phyloP scores from a whole-genome alignment of 2,329 filamentous ascomycete species.

The Fusarium scirpi region DNA sequence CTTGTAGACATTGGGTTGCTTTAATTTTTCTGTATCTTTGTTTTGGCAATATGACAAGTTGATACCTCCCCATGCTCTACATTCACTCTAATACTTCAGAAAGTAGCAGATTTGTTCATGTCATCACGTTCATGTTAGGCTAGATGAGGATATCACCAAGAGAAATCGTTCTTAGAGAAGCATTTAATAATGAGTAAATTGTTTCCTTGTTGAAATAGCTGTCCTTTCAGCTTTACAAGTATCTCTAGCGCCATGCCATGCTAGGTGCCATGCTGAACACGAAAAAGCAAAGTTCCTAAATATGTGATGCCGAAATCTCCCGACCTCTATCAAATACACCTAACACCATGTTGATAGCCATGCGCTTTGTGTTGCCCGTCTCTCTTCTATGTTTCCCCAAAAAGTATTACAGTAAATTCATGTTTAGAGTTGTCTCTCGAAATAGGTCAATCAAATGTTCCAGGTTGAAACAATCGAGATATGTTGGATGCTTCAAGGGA shows the following conservation, averaged over 20 bases:
- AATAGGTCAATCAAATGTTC: background rate
- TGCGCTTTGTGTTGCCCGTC: background rate
- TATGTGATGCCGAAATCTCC: slow-evolving; percentile 2
- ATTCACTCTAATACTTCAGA: background rate
- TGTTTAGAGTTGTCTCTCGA: background rate
- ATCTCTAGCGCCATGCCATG: slow-evolving; percentile 47
- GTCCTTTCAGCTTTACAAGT: slow-evolving; percentile 22
- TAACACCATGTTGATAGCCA: slow-evolving; percentile 23
- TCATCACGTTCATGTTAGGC: slow-evolving; percentile 10
- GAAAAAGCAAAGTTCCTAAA: slow-evolving; percentile 19
- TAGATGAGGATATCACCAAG: slow-evolving; percentile 11
- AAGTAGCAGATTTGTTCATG: slow-evolving; percentile 13
- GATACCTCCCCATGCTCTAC: slow-evolving; percentile 41
- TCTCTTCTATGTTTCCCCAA: slow-evolving; percentile 11
- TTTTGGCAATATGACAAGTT: slow-evolving; percentile 47
- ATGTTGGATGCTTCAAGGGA: slow-evolving; percentile 44
- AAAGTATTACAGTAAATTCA: slow-evolving; percentile 21
- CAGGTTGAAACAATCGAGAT: background rate
- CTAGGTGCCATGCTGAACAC: slow-evolving; percentile 39
- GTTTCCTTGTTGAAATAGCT: slow-evolving; percentile 22
- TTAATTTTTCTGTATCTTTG: slow-evolving; percentile 44
- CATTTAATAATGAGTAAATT: slow-evolving; percentile 23
- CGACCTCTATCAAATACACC: slow-evolving; percentile 32
- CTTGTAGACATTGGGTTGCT: slow-evolving; percentile 44
- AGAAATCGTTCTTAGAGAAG: background rate